These are phyloP conservation scores for Sordariomycetes sp. DNA, from an alignment of 2,329 filamentous ascomycete species.

Conservation along the genomic window DNA sequence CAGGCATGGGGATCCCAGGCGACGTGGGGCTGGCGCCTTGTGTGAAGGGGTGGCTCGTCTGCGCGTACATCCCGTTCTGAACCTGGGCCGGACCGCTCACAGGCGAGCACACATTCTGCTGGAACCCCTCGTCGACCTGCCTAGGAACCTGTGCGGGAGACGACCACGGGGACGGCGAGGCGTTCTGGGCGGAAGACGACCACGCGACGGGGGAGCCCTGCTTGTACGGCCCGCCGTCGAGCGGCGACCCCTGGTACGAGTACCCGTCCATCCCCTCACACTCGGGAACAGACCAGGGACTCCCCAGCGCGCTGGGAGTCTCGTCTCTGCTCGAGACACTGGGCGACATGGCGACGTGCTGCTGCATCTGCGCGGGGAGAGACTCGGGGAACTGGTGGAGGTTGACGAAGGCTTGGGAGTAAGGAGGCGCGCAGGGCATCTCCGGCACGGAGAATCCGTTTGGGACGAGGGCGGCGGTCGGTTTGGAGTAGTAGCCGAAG, in stretches of 20 bases:
- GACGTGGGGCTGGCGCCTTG: neutral
- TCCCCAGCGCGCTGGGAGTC: neutral
- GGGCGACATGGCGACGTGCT: neutral
- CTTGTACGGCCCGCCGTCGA: conserved; percentile 13
- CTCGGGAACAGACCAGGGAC: neutral
- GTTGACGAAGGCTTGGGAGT: neutral
- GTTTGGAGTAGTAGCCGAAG: neutral
- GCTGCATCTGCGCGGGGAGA: neutral
- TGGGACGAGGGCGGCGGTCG: neutral
- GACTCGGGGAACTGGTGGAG: neutral
- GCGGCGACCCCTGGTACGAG: conserved; percentile 19
- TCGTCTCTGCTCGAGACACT: neutral
- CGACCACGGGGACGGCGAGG: neutral
- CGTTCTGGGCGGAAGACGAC: conserved; percentile 13
- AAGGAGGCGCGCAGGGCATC: neutral
- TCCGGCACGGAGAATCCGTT: neutral
- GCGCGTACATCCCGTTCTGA: neutral
- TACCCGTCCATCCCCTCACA: conserved; percentile 21
- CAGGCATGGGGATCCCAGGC: neutral
- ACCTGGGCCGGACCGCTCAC: neutral
- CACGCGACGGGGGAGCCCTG: conserved; percentile 20
- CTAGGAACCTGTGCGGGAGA: neutral
- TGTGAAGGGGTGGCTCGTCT: neutral
- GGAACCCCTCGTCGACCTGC: neutral
- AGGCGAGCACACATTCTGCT: neutral